phyloP scores from a whole-genome alignment of 768 basidiomycete genomes.

The Lactarius evosmus region DNA sequence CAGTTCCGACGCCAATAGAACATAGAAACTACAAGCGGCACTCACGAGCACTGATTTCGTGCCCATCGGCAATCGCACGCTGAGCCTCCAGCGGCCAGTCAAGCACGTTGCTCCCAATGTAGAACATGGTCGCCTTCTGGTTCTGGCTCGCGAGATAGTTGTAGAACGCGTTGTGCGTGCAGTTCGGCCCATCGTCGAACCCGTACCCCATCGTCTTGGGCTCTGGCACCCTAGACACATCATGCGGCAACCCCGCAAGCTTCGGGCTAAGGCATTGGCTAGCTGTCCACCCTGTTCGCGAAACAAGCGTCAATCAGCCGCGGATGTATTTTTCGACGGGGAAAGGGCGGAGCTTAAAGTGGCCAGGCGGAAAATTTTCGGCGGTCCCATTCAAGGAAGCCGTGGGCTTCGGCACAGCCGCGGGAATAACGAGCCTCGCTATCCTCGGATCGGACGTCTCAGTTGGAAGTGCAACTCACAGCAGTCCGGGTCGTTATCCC shows the following conservation, averaged over 20 bases:
- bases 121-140: slow-evolving; percentile 66
- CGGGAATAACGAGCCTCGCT: neutral
- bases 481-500: slow-evolving; percentile 25
- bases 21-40: slow-evolving; percentile 25
- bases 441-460: neutral
- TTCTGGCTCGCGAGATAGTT: slow-evolving; percentile 49
- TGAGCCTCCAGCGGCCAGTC: slow-evolving; percentile 56
- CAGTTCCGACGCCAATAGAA: neutral
- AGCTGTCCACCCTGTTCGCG: slow-evolving; percentile 41
- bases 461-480: slow-evolving; percentile 16
- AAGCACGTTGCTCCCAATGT: slow-evolving; percentile 56
- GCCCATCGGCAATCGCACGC: slow-evolving; percentile 51
- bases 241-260: slow-evolving; percentile 40
- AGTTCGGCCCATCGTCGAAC: slow-evolving; percentile 66
- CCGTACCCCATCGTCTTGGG: slow-evolving; percentile 56
- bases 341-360: neutral
- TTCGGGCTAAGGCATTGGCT: slow-evolving; percentile 49
- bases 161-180: slow-evolving; percentile 61
- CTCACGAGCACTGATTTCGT: slow-evolving; percentile 55
- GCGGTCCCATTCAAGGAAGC: neutral
- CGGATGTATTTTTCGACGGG: neutral
- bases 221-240: slow-evolving; percentile 51
- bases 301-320: neutral
- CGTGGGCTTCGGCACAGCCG: neutral
- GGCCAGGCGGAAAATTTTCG: neutral